Evolutionary conservation across 805 yeast species (phyloP), one percentile per base, ranked within the genome.

Genomic region (Saccharomycopsis javanensis): DNA sequence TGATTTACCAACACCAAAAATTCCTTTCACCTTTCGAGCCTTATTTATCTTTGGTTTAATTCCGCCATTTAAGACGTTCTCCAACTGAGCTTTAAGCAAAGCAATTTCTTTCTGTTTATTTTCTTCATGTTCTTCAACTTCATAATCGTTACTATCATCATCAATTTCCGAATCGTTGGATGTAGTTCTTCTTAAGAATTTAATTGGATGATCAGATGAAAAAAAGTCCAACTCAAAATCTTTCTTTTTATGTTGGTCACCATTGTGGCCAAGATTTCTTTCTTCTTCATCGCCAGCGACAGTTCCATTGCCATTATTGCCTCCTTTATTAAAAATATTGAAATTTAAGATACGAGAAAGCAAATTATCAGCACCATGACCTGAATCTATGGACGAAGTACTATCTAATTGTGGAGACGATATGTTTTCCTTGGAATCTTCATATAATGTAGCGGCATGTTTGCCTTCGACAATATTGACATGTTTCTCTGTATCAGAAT

Each of bases 201-300:
- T 46, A 8, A n/a, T 25, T 38, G 55, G 54, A 30, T 55, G 57
- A 27, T 55, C 57, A 5, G 31, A 31, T 4, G 54, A 50, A 25
- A 55, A 50, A 20, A 55, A 55, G 18, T 38, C 37, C 18, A 55
- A 27, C 25, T 55, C 57, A 37, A 50, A 55, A 30, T 42, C 53
- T 20, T 54, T 50, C n/a, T 37, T 34, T 4, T 33, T 51, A 27
- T 42, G 10, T 27, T 51, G 55, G 20, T 55, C 58, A 30, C 55
- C 54, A 10, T 57, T 54, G 28, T 57, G 28, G 31, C 46, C 37
- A 27, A 20, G 20, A 20, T 30, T 55, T 51, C 18, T 57, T 16
- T 51, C 51, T 13, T 55, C 54, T 18, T 50, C 54, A 33, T 54
- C 52, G 11, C 25, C 45, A 23, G 31, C 27, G 13, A 51, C n/a